Evolutionary conservation across 345 rosid genomes (phyloP), one percentile per base, ranked within the genome.

Genomic region (Aquilaria malaccensis): DNA sequence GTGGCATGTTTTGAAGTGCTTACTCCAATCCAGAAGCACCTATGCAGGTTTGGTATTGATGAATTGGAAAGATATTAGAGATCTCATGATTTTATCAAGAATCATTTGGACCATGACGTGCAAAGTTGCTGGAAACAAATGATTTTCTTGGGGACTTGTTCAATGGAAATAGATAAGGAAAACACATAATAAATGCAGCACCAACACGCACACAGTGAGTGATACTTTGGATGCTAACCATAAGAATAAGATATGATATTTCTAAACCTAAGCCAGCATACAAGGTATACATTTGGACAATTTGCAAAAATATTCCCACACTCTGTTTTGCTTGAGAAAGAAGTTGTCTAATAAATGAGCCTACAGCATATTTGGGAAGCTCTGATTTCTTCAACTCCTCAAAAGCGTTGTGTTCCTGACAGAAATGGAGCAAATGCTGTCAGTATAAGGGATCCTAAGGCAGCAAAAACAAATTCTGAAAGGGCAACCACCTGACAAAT

Each of bases 351-450:
- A 59, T n/a, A 13, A 13, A 55, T 63, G n/a, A 63, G 68, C 78
- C 45, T 76, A 86, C 88, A 56, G 83, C 90, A 64, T 80, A 86
- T 31, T 83, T 77, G 43, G 88, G 90, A 64, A 77, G 66, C 77
- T 79, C 79, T 4, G 65, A 55, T 52, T 66, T 74, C 74, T 71
- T 82, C 33, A 68, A 58, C 55, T 80, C 79, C 9, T 46, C 51
- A 55, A 69, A 70, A 62, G 78, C 67, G 55, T 55, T 55, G 55
- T 54, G 56, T 55, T 58, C 81, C 83, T 82, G 61, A 32, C 67
- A 45, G 52, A 58, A 10, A 58, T 54, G 72, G 58, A 43, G 15
- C 22, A 11, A 41, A 58, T 31, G 50, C 22, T 5, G 13, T 58
- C 56, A 69, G 55, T 11, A 33, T 14, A 50, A 22, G 33, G 15